These are phyloP conservation scores for Suillus weaverae DNA, from an alignment of 768 basidiomycete genomes.

Conservation along the genomic window DNA sequence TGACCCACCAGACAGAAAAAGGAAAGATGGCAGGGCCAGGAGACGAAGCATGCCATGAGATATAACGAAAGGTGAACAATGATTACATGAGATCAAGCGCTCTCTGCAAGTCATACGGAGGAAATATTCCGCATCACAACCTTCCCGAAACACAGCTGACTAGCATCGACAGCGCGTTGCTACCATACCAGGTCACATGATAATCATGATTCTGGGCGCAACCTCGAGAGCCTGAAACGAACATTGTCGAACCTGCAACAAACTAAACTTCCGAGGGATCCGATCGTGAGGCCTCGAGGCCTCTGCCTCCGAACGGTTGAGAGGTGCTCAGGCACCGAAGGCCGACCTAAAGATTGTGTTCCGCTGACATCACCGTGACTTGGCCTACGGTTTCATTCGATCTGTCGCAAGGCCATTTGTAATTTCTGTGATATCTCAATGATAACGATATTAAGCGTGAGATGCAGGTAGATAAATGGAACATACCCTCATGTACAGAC, in stretches of 20 bases:
- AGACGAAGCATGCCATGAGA: not conserved
- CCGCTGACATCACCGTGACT: not conserved
- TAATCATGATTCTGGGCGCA: not conserved
- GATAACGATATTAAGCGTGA: not conserved
- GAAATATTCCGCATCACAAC: not conserved
- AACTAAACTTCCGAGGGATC: not conserved
- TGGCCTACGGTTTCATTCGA: not conserved
- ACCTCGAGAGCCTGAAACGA: not conserved
- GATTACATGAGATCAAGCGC: not conserved
- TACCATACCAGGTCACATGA: not conserved
- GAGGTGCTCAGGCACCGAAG: not conserved
- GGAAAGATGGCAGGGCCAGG: not conserved
- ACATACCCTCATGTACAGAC: not conserved
- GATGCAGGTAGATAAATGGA: not conserved
- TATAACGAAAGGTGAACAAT: not conserved
- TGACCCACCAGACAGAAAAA: not conserved
- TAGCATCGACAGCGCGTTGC: not conserved
- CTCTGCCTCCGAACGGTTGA: not conserved
- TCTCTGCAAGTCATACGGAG: not conserved
- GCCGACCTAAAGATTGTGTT: not conserved
- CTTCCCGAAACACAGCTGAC: not conserved
- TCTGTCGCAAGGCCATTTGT: not conserved
- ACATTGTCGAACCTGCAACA: too few species aligned
- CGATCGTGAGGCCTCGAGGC: not conserved
- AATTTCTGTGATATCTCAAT: not conserved